Evolutionary conservation across 352 stramenopile species (phyloP), one percentile per base, ranked within the genome.

Genomic region (Phytophthora fragariae): DNA sequence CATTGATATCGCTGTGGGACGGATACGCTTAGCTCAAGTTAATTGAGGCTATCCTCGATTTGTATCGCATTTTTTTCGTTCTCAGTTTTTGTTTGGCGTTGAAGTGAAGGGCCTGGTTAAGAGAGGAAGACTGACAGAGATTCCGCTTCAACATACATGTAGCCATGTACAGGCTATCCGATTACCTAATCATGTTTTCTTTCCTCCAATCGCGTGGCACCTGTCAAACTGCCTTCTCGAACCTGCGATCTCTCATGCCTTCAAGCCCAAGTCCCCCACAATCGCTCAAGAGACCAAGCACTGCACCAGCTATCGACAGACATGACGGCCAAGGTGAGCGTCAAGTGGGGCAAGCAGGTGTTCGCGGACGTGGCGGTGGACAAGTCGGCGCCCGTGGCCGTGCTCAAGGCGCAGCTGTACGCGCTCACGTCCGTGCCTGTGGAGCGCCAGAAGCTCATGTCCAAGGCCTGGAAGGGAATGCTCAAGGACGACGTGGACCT

Each of bases 261-360:
- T 73, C 70, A 70, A 73, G 58, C 64, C 64, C 57, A 46, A 46
- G 39, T n/a, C 70, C 52, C 58, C 29, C 31, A 66, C 12, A 59
- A 17, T 21, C 44, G 44, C 29, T 61, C 57, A 15, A 10, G 21
- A 14, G 46, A 58, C 27, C 27, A 31, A 31, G 27, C 27, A 5
- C 27, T 31, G 24, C 24, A 31, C 4, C 27, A 31, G 49, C 17
- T 2, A 58, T 15, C 55, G 50, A 47, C 15, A 66, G 29, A 85
- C 53, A 87, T 79, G 69, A 90, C 60, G 54, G 83, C 89, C 50
- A 82, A 77, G 41, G 87, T 95, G 57, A 92, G 76, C 67, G 78
- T 97, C 71, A 97, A 97, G 79, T 97, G 90, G 90, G 89, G 88
- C 61, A 97, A 97, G 86, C 86, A 95, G 69, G 68, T 93, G 47